Evolutionary conservation across 768 basidiomycete genomes (phyloP).

Genomic region (Chlorophyllum brunneum): DNA sequence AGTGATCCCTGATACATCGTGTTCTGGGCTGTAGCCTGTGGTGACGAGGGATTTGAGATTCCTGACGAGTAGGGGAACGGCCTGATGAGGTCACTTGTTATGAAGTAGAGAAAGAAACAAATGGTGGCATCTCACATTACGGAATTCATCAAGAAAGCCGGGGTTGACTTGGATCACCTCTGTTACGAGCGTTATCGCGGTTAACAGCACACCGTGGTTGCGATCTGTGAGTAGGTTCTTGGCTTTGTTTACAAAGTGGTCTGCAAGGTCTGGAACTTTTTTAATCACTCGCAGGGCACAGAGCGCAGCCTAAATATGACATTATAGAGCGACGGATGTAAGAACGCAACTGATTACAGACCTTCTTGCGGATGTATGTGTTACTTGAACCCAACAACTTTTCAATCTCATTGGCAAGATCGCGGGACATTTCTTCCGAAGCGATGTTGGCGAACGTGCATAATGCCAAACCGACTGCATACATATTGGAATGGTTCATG

Average conservation of each 20-base stretch:
- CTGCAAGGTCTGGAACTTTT: conserved; percentile 92
- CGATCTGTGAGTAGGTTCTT: conserved; percentile 92
- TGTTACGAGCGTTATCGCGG: conserved; percentile 91
- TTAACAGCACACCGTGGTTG: conserved; percentile 93
- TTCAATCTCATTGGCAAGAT: conserved; percentile 96
- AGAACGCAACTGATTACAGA: conserved; percentile 26
- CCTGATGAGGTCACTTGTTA: conserved; percentile 39
- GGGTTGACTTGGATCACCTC: conserved; percentile 90
- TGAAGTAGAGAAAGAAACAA: background rate
- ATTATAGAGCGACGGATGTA: conserved; percentile 11
- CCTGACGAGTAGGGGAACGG: conserved; percentile 89
- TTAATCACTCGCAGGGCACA: conserved; percentile 93
- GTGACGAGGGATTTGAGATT: conserved; percentile 94
- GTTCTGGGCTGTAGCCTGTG: conserved; percentile 96
- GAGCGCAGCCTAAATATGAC: conserved; percentile 69
- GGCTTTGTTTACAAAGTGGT: conserved; percentile 86
- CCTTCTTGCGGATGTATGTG: conserved; percentile 99
- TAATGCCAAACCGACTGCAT: conserved; percentile 93
- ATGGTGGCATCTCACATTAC: conserved; percentile 59
- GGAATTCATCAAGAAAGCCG: conserved; percentile 75
- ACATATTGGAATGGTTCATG: conserved; percentile 99
- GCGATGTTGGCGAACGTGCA: conserved; percentile 99
- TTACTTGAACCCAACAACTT: conserved; percentile 96
- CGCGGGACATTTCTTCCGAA: conserved; percentile 99
- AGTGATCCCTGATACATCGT: conserved; percentile 99